Conservation (phyloP, 2,329 filamentous ascomycete species). For the Aspergillus ochraceus region DNA sequence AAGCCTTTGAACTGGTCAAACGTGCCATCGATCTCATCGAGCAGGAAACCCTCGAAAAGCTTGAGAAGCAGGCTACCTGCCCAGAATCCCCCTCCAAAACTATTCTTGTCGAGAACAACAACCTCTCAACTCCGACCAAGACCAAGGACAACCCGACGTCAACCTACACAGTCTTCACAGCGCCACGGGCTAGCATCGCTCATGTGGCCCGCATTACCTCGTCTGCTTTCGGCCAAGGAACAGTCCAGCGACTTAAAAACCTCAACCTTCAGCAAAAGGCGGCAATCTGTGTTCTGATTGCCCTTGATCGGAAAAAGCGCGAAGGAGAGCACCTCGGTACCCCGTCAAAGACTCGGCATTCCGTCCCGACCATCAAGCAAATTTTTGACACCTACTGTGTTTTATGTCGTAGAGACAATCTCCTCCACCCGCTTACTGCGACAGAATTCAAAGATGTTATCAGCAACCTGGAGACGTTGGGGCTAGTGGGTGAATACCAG, state of each 20-base stretch:
- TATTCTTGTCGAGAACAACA: conserved; percentile 77
- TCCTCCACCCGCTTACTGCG: conserved; percentile 82
- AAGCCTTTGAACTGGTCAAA: conserved; percentile 91
- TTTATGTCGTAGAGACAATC: conserved; percentile 82
- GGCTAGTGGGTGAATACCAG: conserved; percentile 70
- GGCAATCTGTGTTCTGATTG: conserved; percentile 82
- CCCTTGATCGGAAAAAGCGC: conserved; percentile 72
- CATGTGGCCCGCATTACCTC: conserved; percentile 92
- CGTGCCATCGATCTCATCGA: conserved; percentile 88
- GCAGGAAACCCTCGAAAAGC: conserved; percentile 72
- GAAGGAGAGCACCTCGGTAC: conserved; percentile 48
- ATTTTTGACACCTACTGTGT: conserved; percentile 81
- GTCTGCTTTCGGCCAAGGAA: conserved; percentile 85
- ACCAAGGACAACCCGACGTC: conserved; percentile 45
- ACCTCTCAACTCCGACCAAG: conserved; percentile 58
- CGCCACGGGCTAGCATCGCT: conserved; percentile 82
- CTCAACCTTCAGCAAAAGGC: conserved; percentile 97
- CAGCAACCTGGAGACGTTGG: conserved; percentile 83
- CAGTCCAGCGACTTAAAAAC: conserved; percentile 76
- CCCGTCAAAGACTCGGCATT: conserved; percentile 59
- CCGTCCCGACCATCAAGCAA: conserved; percentile 77
- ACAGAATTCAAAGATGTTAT: conserved; percentile 95
- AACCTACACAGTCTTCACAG: conserved; percentile 70
- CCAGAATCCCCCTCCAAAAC: conserved; percentile 68
- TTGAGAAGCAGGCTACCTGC: conserved; percentile 61